Conservation (phyloP, 2,329 filamentous ascomycete species). For the Penicillium expansum region DNA sequence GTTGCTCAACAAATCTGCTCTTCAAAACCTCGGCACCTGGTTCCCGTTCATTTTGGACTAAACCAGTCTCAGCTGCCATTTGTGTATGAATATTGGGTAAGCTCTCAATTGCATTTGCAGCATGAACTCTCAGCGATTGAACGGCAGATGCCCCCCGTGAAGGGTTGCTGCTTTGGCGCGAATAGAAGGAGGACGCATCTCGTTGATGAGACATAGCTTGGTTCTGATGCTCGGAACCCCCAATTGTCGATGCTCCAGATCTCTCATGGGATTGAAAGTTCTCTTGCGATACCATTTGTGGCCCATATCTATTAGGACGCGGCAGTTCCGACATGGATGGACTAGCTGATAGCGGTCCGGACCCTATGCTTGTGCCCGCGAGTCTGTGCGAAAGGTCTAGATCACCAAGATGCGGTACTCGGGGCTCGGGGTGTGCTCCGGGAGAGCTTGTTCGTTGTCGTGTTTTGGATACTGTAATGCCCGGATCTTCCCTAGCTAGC, state of each 20-base stretch:
- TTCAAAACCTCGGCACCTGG: slow-evolving; percentile 11
- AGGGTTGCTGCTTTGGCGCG: slow-evolving; percentile 20
- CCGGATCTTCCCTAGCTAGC: slow-evolving; percentile 9
- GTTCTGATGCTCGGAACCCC: not conserved
- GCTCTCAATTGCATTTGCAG: not conserved
- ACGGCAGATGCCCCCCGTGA: slow-evolving; percentile 10
- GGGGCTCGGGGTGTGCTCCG: slow-evolving; percentile 16
- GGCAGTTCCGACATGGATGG: slow-evolving; percentile 24
- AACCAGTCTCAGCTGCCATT: not conserved
- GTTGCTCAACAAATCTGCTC: slow-evolving; percentile 37
- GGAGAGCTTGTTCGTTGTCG: slow-evolving; percentile 15
- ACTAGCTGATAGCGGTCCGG: slow-evolving; percentile 20
- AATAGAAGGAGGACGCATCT: slow-evolving; percentile 29
- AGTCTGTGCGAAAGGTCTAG: slow-evolving; percentile 31
- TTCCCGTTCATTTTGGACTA: not conserved
- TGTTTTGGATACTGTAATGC: slow-evolving; percentile 27
- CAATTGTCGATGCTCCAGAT: slow-evolving; percentile 1
- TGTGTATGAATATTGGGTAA: slow-evolving; percentile 6
- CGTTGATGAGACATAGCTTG: slow-evolving; percentile 6
- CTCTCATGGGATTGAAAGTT: slow-evolving; percentile 7
- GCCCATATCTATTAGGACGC: slow-evolving; percentile 11
- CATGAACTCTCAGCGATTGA: slow-evolving; percentile 3
- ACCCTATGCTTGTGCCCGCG: slow-evolving; percentile 23
- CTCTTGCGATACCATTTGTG: slow-evolving; percentile 14
- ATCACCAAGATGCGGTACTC: slow-evolving; percentile 28